Evolutionary conservation across 106 monocot species (phyloP), one percentile per base, ranked within the genome.

Genomic region (Allium cepa): DNA sequence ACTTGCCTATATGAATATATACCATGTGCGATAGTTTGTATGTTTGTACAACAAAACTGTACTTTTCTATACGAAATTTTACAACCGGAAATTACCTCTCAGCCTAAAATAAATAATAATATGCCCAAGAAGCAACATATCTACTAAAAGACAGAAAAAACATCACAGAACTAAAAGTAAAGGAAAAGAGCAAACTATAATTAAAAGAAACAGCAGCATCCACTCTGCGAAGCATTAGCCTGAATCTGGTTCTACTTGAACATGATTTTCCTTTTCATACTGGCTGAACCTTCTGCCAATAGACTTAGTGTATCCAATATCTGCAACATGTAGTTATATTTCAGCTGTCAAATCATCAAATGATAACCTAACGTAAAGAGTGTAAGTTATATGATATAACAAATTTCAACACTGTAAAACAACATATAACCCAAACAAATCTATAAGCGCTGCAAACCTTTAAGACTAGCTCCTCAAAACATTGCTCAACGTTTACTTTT

Each of bases 221-320:
- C 52, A 46, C 86, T 79, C 1, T 82, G 79, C 0, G 92, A 75
- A 46, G 84, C 84, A 71, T 97, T 87, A 10, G 88, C 47, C 78
- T 76, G 76, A 10, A 86, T 84, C 14, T 92, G 82, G 70, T 82
- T 86, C 78, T 97, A 89, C 62, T 81, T 97, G 66, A 97, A 97
- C 8, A 97, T 97, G 59, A 92, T 97, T 76, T 73, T 93, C 77
- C 76, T 88, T 48, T 72, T 83, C 62, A 66, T 50, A 15, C 82
- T 75, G 6, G 83, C 61, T 3, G 96, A 92, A 61, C 85, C 89
- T 64, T 92, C 97, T 8, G 92, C 80, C 46, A 92, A 69, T 69
- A 97, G 92, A 59, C 92, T 97, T 50, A 92, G 97, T n/a, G 96
- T 97, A 52, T 97, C 96, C 71, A 97, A 80, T 48, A 96, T 91